Base-by-base conservation (phyloP, 83 land plant species). In the Thuja plicata region DNA sequence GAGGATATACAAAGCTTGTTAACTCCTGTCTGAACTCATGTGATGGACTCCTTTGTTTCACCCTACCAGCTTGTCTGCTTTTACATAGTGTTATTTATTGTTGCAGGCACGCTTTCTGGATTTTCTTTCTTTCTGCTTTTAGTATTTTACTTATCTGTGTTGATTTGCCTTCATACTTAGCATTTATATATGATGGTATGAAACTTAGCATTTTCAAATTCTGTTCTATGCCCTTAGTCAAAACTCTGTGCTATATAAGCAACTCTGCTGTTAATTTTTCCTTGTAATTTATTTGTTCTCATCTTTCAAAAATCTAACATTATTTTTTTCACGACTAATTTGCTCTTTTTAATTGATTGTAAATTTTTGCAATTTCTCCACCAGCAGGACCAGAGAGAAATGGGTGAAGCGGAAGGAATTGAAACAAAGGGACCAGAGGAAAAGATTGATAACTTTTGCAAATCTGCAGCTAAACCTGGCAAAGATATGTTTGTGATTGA, bases 401-500 rank as follows among this genome's bases (percentile, higher is more conserved):
- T 70, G 40, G 85, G 80, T 37, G 89, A 60, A 48, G 89, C 40
- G 50, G 87, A 84, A 35, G 45, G 62, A 54, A 37, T 27, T 48
- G 66, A 60, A 77, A 45, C 30, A 27, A 35, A 70, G 35, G 88
- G 81, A 88, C 30, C 35, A 77, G 41, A 27, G 21, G 73, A 87
- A 37, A 35, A 30, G 12, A 50, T 45, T 41, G 88, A 82, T 8
- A 88, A 89, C 8, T 38, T 46, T 71, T 71, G 35, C 88, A 74
- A 55, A n/a, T 3, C 66, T 32, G 74, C 3, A 30, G 82, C 15
- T 62, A 92, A 88, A 74, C 90, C 74, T 86, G 99, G 99, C 43
- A 71, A 89, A 77, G 99, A 98, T 91, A 93, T 92, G 34, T 98
- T 95, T 88, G 88, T 93, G 10, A 85, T 85, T 71, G 94, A 91